Conservation (phyloP, 345 rosid genomes). For the Sisymbrium altissimum region DNA sequence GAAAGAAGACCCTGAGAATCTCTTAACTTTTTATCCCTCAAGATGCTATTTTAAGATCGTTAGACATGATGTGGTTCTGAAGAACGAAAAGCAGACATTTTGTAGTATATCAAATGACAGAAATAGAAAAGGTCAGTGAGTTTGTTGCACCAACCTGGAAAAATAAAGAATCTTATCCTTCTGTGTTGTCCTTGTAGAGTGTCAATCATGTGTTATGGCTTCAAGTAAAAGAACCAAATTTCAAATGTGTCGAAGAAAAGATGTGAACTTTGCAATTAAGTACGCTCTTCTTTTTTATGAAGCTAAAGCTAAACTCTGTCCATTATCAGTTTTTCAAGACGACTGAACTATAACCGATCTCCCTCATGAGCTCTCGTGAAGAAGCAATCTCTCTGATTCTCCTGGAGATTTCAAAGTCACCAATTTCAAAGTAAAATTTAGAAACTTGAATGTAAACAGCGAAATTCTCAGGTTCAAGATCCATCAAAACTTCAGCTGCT, state of each 20-base stretch:
- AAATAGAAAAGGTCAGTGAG: constrained; percentile 32
- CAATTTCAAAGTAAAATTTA: constrained; percentile 60
- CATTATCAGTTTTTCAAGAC: constrained; percentile 22
- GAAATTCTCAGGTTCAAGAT: constrained; percentile 51
- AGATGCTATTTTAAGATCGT: constrained; percentile 19
- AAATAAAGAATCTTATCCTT: constrained; percentile 23
- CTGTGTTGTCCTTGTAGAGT: constrained; percentile 30
- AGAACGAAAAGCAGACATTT: neutral
- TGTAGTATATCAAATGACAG: neutral
- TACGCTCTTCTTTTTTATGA: constrained; percentile 30
- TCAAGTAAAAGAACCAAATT: constrained; percentile 43
- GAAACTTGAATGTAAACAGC: constrained; percentile 61
- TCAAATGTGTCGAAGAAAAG: neutral
- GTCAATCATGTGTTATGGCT: constrained; percentile 33
- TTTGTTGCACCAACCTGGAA: constrained; percentile 38
- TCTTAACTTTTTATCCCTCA: neutral
- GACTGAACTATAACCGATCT: constrained; percentile 62
- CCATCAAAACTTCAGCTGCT: constrained; percentile 57
- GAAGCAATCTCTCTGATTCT: constrained; percentile 49
- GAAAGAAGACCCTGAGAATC: constrained; percentile 1
- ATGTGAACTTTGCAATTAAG: neutral
- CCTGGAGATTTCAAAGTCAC: constrained; percentile 55
- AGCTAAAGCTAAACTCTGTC: constrained; percentile 27
- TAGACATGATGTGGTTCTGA: neutral
- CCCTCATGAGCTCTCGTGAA: constrained; percentile 49